Evolutionary conservation across 805 yeast species (phyloP).

Genomic region (Yarrowia phangngaensis): DNA sequence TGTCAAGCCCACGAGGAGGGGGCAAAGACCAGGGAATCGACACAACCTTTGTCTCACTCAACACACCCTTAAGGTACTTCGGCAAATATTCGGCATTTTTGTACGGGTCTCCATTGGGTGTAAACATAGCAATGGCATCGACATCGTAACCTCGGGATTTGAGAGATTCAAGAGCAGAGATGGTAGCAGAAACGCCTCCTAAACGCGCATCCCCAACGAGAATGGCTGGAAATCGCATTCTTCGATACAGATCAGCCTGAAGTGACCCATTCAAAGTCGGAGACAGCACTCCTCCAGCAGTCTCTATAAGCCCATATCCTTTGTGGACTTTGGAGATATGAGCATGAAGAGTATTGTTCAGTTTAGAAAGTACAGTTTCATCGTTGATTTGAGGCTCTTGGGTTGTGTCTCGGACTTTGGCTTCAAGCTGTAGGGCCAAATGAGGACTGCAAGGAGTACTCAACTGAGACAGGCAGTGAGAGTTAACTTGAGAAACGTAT

Average conservation of each 20-base stretch:
- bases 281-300: slow-evolving; percentile 34
- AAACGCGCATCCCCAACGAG: slow-evolving; percentile 31
- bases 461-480: slow-evolving; percentile 29
- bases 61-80: slow-evolving; percentile 27
- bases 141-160: slow-evolving; percentile 32
- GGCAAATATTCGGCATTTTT: slow-evolving; percentile 29
- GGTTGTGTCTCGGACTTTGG: slow-evolving; percentile 2
- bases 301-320: slow-evolving; percentile 31
- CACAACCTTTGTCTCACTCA: slow-evolving; percentile 24
- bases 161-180: slow-evolving; percentile 32
- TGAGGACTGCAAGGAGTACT: slow-evolving; percentile 32
- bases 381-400: slow-evolving; percentile 12
- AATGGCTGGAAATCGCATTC: slow-evolving; percentile 31
- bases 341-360: slow-evolving; percentile 4
- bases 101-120: slow-evolving; percentile 24
- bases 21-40: slow-evolving; percentile 17
- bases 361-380: slow-evolving; percentile 12
- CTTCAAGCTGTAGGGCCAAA: slow-evolving; percentile 28
- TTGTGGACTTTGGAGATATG: slow-evolving; percentile 8
- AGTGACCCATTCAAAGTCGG: slow-evolving; percentile 30
- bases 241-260: slow-evolving; percentile 33
- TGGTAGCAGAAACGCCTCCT: slow-evolving; percentile 33
- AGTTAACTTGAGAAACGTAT: slow-evolving; percentile 22
- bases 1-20: slow-evolving; percentile 27
- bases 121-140: slow-evolving; percentile 28